Conservation (phyloP, 331 rosid genomes). For the Quercus phellos region DNA sequence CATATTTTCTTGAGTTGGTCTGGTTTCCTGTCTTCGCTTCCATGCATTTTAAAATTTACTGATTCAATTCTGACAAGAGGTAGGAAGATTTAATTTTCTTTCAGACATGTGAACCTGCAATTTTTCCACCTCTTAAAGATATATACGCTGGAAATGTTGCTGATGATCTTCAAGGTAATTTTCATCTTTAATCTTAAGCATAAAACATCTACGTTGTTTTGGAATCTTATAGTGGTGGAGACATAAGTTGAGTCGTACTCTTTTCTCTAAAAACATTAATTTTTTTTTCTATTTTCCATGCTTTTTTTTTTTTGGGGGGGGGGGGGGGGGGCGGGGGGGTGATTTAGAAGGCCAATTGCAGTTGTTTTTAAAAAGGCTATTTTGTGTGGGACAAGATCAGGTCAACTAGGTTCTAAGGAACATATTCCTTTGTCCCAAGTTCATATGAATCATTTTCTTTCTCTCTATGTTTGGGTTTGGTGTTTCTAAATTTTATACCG, state of each 20-base stretch:
- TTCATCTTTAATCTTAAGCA: conserved; percentile 19
- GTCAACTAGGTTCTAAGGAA: not conserved
- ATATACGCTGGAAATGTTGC: conserved; percentile 67
- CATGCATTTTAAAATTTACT: too few species aligned
- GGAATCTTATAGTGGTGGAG: not conserved
- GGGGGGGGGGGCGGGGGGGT: not conserved
- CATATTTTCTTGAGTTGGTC: not conserved
- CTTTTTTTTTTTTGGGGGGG: not conserved
- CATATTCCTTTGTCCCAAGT: not conserved
- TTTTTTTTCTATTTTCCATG: not conserved
- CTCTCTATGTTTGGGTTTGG: not conserved
- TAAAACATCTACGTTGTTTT: conserved; percentile 6
- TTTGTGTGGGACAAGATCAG: not conserved
- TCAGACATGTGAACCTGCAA: conserved; percentile 90
- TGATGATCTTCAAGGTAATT: conserved; percentile 74
- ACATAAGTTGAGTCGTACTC: conserved; percentile 13
- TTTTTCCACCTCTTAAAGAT: conserved; percentile 22
- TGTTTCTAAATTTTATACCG: not conserved
- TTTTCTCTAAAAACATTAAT: not conserved
- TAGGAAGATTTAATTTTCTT: conserved; percentile 6
- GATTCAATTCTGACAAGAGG: not conserved
- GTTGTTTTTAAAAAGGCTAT: too few species aligned
- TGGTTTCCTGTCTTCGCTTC: not conserved
- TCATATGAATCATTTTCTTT: not conserved
- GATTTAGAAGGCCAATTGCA: not conserved